Base-by-base conservation (phyloP, 1,284 basidiomycete genomes). In the Lignosus rhinocerotis region DNA sequence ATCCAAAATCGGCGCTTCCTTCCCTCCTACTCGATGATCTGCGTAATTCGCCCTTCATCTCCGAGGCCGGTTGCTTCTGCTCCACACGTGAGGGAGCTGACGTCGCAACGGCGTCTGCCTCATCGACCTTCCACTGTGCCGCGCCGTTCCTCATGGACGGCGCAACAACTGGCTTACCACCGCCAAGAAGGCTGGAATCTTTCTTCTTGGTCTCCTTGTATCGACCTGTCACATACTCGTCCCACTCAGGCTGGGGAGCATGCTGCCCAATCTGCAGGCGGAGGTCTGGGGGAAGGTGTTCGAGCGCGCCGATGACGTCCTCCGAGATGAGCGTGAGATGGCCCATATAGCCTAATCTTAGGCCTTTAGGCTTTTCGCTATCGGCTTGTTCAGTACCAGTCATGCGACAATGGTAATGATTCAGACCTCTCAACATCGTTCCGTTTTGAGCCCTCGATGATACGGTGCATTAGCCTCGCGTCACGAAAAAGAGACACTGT, bases 301-400 rank as follows among this genome's bases (percentile, higher is more conserved):
- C 89, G 41, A 96, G 80, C 6, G 93, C 87, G 59, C 84, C 85
- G 68, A 95, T 87, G 25, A 95, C 89, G 67, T 96, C 94, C 71
- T 96, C 94, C 0, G 93, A 88, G 63, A 99, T 95, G 61, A 98
- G 85, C 11, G 92, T 92, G 44, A 99, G 84, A 72, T 99, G 96
- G 0, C 96, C 96, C 96, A 99, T 99, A 76, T 94, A 97, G 1
- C 96, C 95, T 43, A 95, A 74, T 17, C 94, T 86, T 32, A 92
- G 85, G 21, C 82, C 87, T 73, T 85, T 90, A 25, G 81, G 86
- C 70, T 84, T 87, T 49, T 78, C 72, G 66, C 82, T 92, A 67
- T 6, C 46, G 32, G 42, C 36, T 8, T 54, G 50, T 31, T 61
- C 32, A 59, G 45, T 32, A 21, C 2, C 7, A 21, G 21, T 21